Conservation (phyloP, 345 rosid species). For the Leavenworthia alabamica region DNA sequence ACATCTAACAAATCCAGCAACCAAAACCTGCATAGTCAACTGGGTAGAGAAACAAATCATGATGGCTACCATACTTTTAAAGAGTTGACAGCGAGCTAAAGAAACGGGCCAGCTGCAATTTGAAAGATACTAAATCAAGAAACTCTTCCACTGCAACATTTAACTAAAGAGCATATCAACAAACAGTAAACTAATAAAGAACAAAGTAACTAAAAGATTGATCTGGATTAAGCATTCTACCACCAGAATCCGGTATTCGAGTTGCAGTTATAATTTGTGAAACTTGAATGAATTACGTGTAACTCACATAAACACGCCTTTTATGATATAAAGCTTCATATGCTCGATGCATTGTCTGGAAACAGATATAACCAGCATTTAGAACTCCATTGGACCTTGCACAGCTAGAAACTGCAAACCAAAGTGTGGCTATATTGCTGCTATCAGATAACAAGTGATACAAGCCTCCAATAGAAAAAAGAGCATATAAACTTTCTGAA, state of each 20-base stretch:
- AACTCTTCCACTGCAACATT: not conserved
- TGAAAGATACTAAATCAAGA: not conserved
- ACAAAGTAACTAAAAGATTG: not conserved
- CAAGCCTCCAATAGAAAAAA: constrained; percentile 74
- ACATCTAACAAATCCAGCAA: constrained; percentile 53
- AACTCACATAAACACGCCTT: constrained; percentile 51
- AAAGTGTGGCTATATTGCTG: constrained; percentile 52
- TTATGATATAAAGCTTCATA: constrained; percentile 50
- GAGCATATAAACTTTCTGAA: constrained; percentile 73
- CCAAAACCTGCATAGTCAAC: constrained; percentile 53
- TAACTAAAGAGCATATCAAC: not conserved
- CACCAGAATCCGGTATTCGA: not conserved
- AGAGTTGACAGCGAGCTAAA: not conserved
- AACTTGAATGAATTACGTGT: constrained; percentile 11
- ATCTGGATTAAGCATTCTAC: not conserved
- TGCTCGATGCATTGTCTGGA: constrained; percentile 71
- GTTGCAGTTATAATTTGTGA: not conserved
- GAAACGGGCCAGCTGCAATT: not conserved
- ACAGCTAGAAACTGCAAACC: constrained; percentile 77
- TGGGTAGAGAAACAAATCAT: constrained; percentile 28
- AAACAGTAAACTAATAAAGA: not conserved
- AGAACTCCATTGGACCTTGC: constrained; percentile 96
- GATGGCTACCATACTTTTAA: not conserved
- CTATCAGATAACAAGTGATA: constrained; percentile 58
- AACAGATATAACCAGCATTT: constrained; percentile 88